Evolutionary conservation across 306 rosid species (phyloP), one percentile per base, ranked within the genome.

Genomic region (Boehmeria nivea): DNA sequence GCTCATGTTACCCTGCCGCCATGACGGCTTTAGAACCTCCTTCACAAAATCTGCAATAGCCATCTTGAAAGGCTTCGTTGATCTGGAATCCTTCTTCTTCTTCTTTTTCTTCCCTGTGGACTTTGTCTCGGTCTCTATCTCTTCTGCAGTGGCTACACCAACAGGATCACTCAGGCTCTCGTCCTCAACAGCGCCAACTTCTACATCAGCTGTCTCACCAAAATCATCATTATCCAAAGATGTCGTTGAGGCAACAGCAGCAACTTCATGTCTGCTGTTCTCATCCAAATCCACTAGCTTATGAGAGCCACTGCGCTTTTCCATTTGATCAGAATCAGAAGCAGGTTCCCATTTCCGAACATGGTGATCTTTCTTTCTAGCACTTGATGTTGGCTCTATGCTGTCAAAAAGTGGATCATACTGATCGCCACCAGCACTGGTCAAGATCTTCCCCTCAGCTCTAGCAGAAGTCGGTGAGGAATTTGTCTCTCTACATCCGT

Each of bases 1-100:
- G 78, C 98, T 91, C 98, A 91, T 91, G 73, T 91, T 87, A 63
- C 98, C 96, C 78, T 91, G 96, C 54, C 87, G 76, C 98, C 98
- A 91, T 28, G 98, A 91, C 18, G 96, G 98, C 74, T 91, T 91
- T 60, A 91, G 67, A 71, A 87, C 81, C 44, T 91, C 98, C 72
- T 91, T 91, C 7, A 91, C 98, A 72, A 91, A 91, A 56, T 87
- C 82, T 8, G 98, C 98, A 81, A 91, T 67, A 19, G 89, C 83
- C 75, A 79, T 65, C 83, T 85, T 91, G 75, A 91, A 91, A 60
- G 78, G 85, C 76, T 77, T 87, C 66, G 73, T 76, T 4, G 96
- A 84, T 69, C 94, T 72, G 39, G 95, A 87, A 74, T 88, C 94
- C 70, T 87, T 90, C 66, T 67, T 91, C 69, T 84, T 91, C 68